A percentile compares a stretch with the other conserved stretches of the same genome.
Evolutionary conservation across 805 yeast species (phyloP).

Genomic region (Myxozyma udenii): DNA sequence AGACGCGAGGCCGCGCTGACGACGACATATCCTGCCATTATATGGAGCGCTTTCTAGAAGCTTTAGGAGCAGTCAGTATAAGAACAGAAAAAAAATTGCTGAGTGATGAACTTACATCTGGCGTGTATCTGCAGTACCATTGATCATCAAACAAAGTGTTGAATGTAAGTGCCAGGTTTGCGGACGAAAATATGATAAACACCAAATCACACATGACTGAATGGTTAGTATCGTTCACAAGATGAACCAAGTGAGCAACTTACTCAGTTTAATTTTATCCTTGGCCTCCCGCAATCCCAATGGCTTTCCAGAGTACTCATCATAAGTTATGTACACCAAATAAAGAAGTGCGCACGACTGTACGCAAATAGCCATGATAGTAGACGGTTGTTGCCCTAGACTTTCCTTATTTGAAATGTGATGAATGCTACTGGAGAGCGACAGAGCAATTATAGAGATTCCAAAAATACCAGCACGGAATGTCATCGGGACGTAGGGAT

Average conservation of each 20-base stretch:
- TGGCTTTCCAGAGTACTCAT: conserved; percentile 90
- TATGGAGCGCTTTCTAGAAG: conserved; percentile 7
- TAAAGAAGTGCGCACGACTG: conserved; percentile 76
- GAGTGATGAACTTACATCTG: background rate
- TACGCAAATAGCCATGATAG: conserved; percentile 87
- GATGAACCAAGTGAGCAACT: conserved; percentile 1
- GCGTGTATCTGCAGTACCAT: conserved; percentile 63
- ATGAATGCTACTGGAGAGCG: conserved; percentile 62
- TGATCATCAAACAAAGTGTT: conserved; percentile 72
- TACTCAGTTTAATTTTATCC: conserved; percentile 68
- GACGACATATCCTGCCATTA: conserved; percentile 53
- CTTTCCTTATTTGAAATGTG: conserved; percentile 27
- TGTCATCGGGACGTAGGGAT: conserved; percentile 77
- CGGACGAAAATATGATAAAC: conserved; percentile 84
- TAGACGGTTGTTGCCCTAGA: conserved; percentile 75
- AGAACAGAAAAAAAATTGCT: background rate
- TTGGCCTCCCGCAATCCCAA: conserved; percentile 82
- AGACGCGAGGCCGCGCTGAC: conserved; percentile 75
- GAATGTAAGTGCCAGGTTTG: conserved; percentile 81
- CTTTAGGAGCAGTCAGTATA: background rate
- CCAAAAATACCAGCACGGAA: conserved; percentile 60
- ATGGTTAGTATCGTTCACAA: conserved; percentile 1
- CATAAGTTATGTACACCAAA: conserved; percentile 76
- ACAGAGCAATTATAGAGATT: conserved; percentile 66
- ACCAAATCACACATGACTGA: conserved; percentile 71